Conservation (phyloP, 768 basidiomycete genomes). For the Boletellus emodensis region DNA sequence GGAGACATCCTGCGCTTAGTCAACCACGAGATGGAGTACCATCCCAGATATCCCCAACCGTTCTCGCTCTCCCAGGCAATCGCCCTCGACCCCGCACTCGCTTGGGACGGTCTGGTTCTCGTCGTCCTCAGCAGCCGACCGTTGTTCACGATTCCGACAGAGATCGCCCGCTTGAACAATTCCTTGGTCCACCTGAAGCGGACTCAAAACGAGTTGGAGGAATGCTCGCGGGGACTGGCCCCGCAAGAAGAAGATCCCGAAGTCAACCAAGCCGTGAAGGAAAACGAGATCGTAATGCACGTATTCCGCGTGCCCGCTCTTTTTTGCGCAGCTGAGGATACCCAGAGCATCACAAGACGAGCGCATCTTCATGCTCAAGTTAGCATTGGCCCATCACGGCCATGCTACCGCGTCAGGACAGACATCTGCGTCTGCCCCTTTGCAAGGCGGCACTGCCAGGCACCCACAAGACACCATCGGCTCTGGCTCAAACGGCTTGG, state of each 20-base stretch:
- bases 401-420: constrained; percentile 35
- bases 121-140: neutral
- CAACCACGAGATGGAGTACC: constrained; percentile 52
- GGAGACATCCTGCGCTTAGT: constrained; percentile 28
- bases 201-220: constrained; percentile 57
- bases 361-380: constrained; percentile 61
- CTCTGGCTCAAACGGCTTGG: constrained; percentile 16
- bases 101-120: constrained; percentile 58
- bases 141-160: constrained; percentile 34
- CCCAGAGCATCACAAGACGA: constrained; percentile 75
- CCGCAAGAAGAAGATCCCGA: constrained; percentile 52
- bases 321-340: constrained; percentile 10
- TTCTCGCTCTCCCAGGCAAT: constrained; percentile 67
- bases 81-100: constrained; percentile 58
- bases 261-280: constrained; percentile 54
- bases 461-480: constrained; percentile 1
- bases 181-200: constrained; percentile 59
- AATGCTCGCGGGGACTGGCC: constrained; percentile 38
- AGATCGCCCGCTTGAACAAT: constrained; percentile 71
- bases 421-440: neutral
- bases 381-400: constrained; percentile 63
- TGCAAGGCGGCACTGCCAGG: neutral
- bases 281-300: constrained; percentile 71
- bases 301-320: constrained; percentile 32
- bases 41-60: constrained; percentile 66